phyloP scores from a whole-genome alignment of 2,329 filamentous ascomycete species.

The Stachybotrys chartarum region DNA sequence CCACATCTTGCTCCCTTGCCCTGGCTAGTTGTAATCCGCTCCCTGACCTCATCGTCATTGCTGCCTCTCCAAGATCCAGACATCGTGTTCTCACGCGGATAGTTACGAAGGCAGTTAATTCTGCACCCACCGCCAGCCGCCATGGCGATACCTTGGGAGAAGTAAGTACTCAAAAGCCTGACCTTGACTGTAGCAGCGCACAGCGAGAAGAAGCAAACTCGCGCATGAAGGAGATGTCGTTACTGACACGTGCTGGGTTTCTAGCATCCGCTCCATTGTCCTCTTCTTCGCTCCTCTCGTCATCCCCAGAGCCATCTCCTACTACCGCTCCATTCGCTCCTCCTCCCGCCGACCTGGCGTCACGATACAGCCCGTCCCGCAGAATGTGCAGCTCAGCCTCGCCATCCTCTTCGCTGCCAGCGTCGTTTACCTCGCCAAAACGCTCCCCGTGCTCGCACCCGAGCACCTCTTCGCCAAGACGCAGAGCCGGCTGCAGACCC shows the following conservation, averaged over 20 bases:
- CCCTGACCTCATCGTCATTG: background rate
- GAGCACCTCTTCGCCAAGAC: slow-evolving; percentile 78
- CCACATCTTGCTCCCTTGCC: background rate
- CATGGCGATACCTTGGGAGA: slow-evolving; percentile 21
- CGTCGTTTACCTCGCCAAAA: slow-evolving; percentile 43
- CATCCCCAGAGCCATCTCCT: slow-evolving; percentile 56
- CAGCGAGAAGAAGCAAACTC: background rate
- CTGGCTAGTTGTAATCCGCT: background rate
- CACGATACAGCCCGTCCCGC: slow-evolving; percentile 48
- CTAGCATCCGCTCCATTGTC: slow-evolving; percentile 46
- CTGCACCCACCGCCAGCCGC: slow-evolving; percentile 2
- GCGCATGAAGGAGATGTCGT: background rate
- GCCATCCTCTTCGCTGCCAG: slow-evolving; percentile 48
- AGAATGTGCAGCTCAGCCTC: slow-evolving; percentile 48
- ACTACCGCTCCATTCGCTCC: slow-evolving; percentile 50
- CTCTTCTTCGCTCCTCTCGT: slow-evolving; percentile 65
- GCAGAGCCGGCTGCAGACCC: slow-evolving; percentile 74
- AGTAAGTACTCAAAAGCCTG: slow-evolving; percentile 9
- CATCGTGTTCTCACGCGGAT: background rate
- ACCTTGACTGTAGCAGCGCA: background rate
- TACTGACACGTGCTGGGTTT: slow-evolving; percentile 6
- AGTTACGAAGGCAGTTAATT: background rate
- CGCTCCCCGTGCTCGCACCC: slow-evolving; percentile 60
- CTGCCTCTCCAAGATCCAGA: background rate
- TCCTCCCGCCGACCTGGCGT: slow-evolving; percentile 35